Percentiles rank a stretch among this genome's conserved stretches.
Conservation (phyloP, 2,329 filamentous ascomycete species). For the Penicillium sp. region DNA sequence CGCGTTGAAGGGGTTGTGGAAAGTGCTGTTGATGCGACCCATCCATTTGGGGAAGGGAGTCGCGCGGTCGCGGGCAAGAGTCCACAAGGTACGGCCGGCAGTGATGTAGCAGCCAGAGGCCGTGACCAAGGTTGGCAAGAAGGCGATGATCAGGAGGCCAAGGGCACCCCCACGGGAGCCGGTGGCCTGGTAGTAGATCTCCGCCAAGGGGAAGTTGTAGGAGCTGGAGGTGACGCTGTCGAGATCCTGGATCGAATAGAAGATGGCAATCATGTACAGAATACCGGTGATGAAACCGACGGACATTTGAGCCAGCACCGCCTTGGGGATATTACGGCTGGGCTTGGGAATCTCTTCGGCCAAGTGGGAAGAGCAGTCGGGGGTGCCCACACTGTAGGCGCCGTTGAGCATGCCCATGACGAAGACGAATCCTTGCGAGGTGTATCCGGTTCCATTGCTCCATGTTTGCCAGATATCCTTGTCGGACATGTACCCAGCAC, state of each 20-base stretch:
- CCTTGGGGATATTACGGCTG: slow-evolving; percentile 45
- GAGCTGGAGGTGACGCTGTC: slow-evolving; percentile 16
- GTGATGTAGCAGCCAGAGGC: slow-evolving; percentile 53
- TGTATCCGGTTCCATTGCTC: slow-evolving; percentile 43
- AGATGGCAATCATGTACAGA: slow-evolving; percentile 45
- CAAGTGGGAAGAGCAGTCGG: slow-evolving; percentile 60
- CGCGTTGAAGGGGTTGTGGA: slow-evolving; percentile 55
- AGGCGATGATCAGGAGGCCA: slow-evolving; percentile 53
- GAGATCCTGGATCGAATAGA: slow-evolving; percentile 46
- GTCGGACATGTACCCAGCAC: slow-evolving; percentile 42
- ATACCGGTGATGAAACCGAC: slow-evolving; percentile 45
- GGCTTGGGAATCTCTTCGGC: slow-evolving; percentile 57
- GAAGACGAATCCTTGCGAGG: slow-evolving; percentile 57
- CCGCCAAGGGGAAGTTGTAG: slow-evolving; percentile 43
- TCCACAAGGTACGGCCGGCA: slow-evolving; percentile 57
- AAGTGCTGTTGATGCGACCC: slow-evolving; percentile 46
- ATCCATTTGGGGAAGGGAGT: slow-evolving; percentile 53
- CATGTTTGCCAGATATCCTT: slow-evolving; percentile 52
- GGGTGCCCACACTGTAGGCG: slow-evolving; percentile 61
- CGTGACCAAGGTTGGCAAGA: slow-evolving; percentile 51
- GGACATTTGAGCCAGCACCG: slow-evolving; percentile 45
- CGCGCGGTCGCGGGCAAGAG: slow-evolving; percentile 53
- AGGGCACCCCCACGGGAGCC: slow-evolving; percentile 48
- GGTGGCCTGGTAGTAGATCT: slow-evolving; percentile 46
- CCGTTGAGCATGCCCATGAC: slow-evolving; percentile 62